phyloP scores from a whole-genome alignment of 1,139 yeast genomes.

The Suhomyces guaymorum region DNA sequence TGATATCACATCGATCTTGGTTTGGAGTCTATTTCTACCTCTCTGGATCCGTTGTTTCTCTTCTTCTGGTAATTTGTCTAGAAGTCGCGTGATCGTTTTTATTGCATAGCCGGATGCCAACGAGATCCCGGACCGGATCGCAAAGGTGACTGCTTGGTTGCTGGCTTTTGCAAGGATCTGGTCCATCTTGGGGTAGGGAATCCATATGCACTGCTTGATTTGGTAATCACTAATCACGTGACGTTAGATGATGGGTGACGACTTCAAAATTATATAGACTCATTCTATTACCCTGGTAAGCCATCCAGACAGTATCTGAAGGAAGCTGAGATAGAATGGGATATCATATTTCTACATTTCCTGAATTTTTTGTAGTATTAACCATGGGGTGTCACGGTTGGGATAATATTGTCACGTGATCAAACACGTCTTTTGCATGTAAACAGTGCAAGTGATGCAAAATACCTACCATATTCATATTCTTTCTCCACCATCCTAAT shows the following conservation, averaged over 20 bases:
- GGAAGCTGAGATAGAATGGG: neutral
- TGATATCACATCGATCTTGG: slow-evolving; percentile 63
- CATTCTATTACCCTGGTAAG: too few species aligned
- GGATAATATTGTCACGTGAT: slow-evolving; percentile 8
- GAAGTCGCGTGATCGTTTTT: slow-evolving; percentile 58
- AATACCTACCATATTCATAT: too few species aligned
- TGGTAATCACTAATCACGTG: too few species aligned
- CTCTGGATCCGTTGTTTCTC: slow-evolving; percentile 49
- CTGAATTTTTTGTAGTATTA: too few species aligned
- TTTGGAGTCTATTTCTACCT: slow-evolving; percentile 49
- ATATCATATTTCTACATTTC: too few species aligned
- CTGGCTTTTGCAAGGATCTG: slow-evolving; percentile 56
- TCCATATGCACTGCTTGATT: neutral
- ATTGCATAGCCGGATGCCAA: slow-evolving; percentile 77
- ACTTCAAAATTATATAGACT: too few species aligned
- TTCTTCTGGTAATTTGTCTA: slow-evolving; percentile 61
- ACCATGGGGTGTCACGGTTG: too few species aligned
- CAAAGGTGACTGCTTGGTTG: slow-evolving; percentile 77
- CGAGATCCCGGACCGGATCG: slow-evolving; percentile 75
- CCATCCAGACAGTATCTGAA: too few species aligned
- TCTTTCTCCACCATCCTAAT: neutral
- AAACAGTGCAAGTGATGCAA: neutral
- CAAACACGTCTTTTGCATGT: slow-evolving; percentile 7
- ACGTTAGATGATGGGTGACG: too few species aligned
- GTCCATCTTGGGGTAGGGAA: slow-evolving; percentile 19